Evolutionary conservation across 2,329 filamentous ascomycete genomes (phyloP).

Genomic region (Colletotrichum sojae): DNA sequence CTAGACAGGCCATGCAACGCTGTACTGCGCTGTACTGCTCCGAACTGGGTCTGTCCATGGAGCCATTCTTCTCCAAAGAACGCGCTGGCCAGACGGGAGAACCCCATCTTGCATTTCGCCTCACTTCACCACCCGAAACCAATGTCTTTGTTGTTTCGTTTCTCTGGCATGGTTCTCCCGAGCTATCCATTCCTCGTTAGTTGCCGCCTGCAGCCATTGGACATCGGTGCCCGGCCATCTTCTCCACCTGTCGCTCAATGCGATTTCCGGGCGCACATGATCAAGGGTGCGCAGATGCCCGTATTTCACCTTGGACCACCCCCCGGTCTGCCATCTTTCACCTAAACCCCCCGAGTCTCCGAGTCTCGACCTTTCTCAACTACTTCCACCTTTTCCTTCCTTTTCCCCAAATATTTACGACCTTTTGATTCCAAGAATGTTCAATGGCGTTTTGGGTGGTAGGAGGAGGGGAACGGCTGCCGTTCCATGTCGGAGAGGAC

Average conservation of each 20-base stretch:
- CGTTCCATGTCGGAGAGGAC: constrained; percentile 28
- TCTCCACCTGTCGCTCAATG: constrained; percentile 35
- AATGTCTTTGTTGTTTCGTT: constrained; percentile 35
- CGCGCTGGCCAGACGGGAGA: not conserved
- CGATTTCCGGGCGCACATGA: constrained; percentile 41
- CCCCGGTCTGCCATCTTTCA: constrained; percentile 20
- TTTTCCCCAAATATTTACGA: not conserved
- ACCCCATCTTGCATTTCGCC: constrained; percentile 16
- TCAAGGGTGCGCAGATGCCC: constrained; percentile 31
- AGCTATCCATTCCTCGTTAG: constrained; percentile 34
- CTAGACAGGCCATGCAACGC: constrained; percentile 33
- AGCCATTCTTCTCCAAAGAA: no score
- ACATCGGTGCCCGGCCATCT: constrained; percentile 29
- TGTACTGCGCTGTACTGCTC: constrained; percentile 14
- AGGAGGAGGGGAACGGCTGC: constrained; percentile 37
- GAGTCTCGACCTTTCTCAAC: constrained; percentile 6
- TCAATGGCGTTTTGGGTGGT: constrained; percentile 47
- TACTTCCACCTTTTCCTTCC: constrained; percentile 17
- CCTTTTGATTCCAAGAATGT: constrained; percentile 49
- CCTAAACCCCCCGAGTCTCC: constrained; percentile 10
- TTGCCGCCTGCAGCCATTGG: constrained; percentile 31
- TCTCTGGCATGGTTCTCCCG: constrained; percentile 36
- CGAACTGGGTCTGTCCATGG: no score
- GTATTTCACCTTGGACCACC: constrained; percentile 37
- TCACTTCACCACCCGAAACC: constrained; percentile 35